Base-by-base conservation (phyloP, 495 filamentous ascomycete species). In the Parmelia sp. region DNA sequence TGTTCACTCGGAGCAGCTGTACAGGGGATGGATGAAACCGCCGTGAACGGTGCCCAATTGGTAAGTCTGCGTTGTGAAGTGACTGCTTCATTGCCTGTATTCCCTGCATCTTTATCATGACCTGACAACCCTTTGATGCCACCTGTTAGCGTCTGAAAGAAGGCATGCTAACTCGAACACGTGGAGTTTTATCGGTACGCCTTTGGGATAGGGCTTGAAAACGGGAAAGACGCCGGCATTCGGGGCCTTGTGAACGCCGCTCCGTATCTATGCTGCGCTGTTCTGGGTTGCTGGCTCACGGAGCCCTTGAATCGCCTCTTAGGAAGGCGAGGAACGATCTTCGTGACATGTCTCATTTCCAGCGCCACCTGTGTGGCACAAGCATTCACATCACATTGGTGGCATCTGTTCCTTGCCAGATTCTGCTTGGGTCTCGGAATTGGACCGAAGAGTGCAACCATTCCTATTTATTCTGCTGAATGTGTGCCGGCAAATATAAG, bases 21-120 rank as follows among this genome's bases (percentile, higher is more conserved):
- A 7, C 84, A 88, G 69, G 83, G 83, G 9, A 84, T 84, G 86
- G 86, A 90, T 66, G 88, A 93, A 71, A 90, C 89, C 0, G 88
- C 89, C 64, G 87, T 90, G 69, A 92, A 91, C 66, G 90, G 88
- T 53, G 89, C 88, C 5, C 87, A 90, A 65, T 76, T 84, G 29
- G 51, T 55, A 55, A 55, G 51, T 55, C 17, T 33, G 27, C 27
- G 17, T 53, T 11, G 19, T 6, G 10, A 4, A 31, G 1, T 17
- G 49, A 53, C 6, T 33, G 14, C 0, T 17, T 19, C 4, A 10
- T 53, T 3, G 87, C 88, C 69, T 90, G 88, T 27, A 15, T 49
- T 21, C 45, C 68, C 75, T 80, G 33, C 11, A 61, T 21, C 62
- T 25, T 35, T 3, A 15, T 17, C 27, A 58, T 57, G 45, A 11